Percentiles rank a stretch among this genome's conserved stretches.
These are phyloP conservation scores for Lactarius akahatsu DNA, from an alignment of 768 basidiomycete genomes.

Conservation along the genomic window DNA sequence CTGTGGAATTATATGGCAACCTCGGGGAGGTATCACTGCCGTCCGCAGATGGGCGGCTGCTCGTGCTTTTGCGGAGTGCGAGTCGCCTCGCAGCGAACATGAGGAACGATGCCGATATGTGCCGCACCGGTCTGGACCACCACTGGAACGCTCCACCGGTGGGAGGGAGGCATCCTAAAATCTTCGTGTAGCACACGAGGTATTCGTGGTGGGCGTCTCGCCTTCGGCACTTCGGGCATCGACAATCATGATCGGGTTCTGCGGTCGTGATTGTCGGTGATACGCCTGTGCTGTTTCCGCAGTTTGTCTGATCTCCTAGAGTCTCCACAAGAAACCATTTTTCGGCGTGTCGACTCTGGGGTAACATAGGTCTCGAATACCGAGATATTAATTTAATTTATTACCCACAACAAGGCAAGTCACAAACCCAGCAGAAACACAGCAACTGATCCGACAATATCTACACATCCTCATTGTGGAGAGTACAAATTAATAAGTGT, in stretches of 20 bases:
- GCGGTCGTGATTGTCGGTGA: not conserved
- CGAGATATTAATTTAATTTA: not conserved
- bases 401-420: slow-evolving; percentile 3
- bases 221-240: not conserved
- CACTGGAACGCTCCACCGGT: not conserved
- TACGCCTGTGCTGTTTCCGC: not conserved
- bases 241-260: not conserved
- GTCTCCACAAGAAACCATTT: not conserved
- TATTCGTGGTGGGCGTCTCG: not conserved
- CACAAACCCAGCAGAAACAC: too few species aligned
- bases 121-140: not conserved
- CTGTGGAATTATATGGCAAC: not conserved
- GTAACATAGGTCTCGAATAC: not conserved
- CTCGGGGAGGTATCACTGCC: too few species aligned
- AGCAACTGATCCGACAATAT: not conserved
- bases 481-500: not conserved
- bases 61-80: too few species aligned
- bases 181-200: not conserved
- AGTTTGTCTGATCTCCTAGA: not conserved
- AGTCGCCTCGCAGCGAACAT: too few species aligned
- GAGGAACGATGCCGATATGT: not conserved
- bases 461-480: not conserved
- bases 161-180: not conserved
- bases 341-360: not conserved
- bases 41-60: too few species aligned